Percentiles rank a stretch among this genome's conserved stretches.
Conservation (phyloP, 2,329 filamentous ascomycete genomes). For the Phaeosphaeriaceae sp. region DNA sequence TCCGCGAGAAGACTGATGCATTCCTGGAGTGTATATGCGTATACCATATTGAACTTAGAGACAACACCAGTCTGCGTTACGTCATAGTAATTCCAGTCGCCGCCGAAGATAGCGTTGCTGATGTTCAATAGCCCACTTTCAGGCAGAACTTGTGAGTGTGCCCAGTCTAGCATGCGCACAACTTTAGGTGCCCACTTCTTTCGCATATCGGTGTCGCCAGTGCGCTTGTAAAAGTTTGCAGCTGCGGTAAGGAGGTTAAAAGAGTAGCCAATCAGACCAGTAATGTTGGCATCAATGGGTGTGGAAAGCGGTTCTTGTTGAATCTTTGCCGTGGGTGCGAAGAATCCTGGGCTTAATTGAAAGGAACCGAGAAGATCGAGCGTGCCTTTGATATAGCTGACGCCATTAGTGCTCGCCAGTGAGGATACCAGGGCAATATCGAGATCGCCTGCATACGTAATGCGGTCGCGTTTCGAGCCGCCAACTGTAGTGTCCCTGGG, state of each 20-base stretch:
- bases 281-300: slow-evolving; percentile 29
- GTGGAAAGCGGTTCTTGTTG: slow-evolving; percentile 25
- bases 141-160: slow-evolving; percentile 34
- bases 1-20: slow-evolving; percentile 23
- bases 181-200: slow-evolving; percentile 35
- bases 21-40: slow-evolving; percentile 42
- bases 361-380: slow-evolving; percentile 39
- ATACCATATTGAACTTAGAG: slow-evolving; percentile 43
- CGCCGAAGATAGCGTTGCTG: slow-evolving; percentile 30
- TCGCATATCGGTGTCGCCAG: slow-evolving; percentile 33
- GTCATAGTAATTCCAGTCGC: slow-evolving; percentile 49
- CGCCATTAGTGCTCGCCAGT: slow-evolving; percentile 36
- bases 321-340: slow-evolving; percentile 42
- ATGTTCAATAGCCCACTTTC: slow-evolving; percentile 6
- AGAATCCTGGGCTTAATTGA: slow-evolving; percentile 40
- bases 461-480: slow-evolving; percentile 39
- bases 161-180: slow-evolving; percentile 46
- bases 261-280: slow-evolving; percentile 46
- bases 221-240: slow-evolving; percentile 35
- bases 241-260: slow-evolving; percentile 39
- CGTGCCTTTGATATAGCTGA: slow-evolving; percentile 30
- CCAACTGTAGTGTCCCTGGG: slow-evolving; percentile 43
- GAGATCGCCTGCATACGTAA: slow-evolving; percentile 40
- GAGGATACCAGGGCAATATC: slow-evolving; percentile 34
- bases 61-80: slow-evolving; percentile 35